A percentile compares a stretch with the other conserved stretches of the same genome.
Evolutionary conservation across 352 stramenopile genomes (phyloP).

Genomic region (Phytophthora citricola): DNA sequence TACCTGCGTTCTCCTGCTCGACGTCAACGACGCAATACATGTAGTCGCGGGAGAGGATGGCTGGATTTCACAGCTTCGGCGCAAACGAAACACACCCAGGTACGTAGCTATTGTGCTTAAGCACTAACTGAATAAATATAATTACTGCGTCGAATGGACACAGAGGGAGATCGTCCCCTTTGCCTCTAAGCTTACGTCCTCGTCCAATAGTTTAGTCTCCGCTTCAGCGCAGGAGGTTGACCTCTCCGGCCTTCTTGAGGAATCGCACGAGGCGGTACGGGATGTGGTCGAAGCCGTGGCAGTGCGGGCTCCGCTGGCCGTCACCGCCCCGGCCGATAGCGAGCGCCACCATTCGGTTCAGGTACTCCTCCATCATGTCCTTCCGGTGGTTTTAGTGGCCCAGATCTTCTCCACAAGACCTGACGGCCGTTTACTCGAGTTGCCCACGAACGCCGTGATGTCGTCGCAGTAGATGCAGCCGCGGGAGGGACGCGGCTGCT

Average conservation of each 20-base stretch:
- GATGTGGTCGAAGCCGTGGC: constrained; percentile 50
- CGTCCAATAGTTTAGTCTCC: constrained; percentile 3
- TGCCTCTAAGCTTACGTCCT: not conserved
- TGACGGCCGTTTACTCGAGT: constrained; percentile 36
- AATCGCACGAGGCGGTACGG: constrained; percentile 45
- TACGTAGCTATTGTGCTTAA: constrained; percentile 15
- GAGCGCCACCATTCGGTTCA: constrained; percentile 45
- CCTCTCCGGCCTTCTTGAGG: constrained; percentile 37
- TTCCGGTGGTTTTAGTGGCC: constrained; percentile 36
- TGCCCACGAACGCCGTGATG: constrained; percentile 40
- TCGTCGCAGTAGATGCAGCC: constrained; percentile 51
- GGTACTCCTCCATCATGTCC: constrained; percentile 40
- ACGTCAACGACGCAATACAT: too few relatives aligned
- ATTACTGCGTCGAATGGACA: not conserved
- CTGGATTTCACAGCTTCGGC: not conserved
- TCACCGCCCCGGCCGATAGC: constrained; percentile 38
- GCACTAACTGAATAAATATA: constrained; percentile 40
- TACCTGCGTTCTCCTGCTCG: too few relatives aligned
- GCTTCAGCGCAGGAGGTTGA: constrained; percentile 33
- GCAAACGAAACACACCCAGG: not conserved
- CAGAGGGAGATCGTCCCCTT: not conserved
- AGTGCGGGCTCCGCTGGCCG: constrained; percentile 40
- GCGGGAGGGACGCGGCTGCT: constrained; percentile 35
- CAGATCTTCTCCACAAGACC: constrained; percentile 41
- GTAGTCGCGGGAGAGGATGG: not conserved